A percentile compares a stretch with the other conserved stretches of the same genome.
Conservation (phyloP, 176 grass and related monocot species). For the Oryza punctata region DNA sequence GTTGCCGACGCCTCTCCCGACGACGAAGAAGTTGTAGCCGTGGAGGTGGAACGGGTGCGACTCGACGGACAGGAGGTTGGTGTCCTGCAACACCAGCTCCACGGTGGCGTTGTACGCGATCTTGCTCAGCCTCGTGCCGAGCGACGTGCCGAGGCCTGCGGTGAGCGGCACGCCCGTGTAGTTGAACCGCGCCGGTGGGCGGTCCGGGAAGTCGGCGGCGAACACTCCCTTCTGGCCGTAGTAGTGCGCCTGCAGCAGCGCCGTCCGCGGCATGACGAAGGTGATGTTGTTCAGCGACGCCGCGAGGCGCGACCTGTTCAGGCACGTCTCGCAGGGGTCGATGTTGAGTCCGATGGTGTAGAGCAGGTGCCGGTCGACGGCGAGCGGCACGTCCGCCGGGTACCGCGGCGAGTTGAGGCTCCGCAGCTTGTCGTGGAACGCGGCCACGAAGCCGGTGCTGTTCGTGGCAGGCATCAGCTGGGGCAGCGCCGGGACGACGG, state of each 20-base stretch:
- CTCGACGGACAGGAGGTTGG: constrained; percentile 55
- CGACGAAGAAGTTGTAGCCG: constrained; percentile 68
- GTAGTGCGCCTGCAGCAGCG: constrained; percentile 61
- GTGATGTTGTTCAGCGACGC: constrained; percentile 78
- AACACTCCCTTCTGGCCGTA: constrained; percentile 46
- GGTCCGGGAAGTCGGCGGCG: constrained; percentile 58
- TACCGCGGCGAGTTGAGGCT: constrained; percentile 52
- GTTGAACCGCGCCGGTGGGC: constrained; percentile 45
- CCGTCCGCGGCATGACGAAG: constrained; percentile 55
- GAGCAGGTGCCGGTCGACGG: constrained; percentile 55
- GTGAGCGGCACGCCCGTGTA: constrained; percentile 61
- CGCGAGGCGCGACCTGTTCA: constrained; percentile 44
- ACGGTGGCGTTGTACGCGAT: constrained; percentile 60
- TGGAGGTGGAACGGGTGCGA: constrained; percentile 79
- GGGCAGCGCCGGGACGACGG: constrained; percentile 36
- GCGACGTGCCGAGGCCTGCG: constrained; percentile 52
- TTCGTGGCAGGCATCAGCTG: constrained; percentile 31
- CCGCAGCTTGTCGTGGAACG: constrained; percentile 49
- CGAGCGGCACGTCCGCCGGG: constrained; percentile 44
- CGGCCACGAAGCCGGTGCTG: constrained; percentile 38
- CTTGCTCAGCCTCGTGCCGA: constrained; percentile 60
- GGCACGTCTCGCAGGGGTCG: constrained; percentile 54
- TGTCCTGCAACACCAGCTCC: constrained; percentile 70
- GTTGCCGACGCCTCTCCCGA: constrained; percentile 58
- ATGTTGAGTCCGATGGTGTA: constrained; percentile 55